Base-by-base conservation (phyloP, 2,329 filamentous ascomycete genomes). In the Aspergillus aculeatinus region DNA sequence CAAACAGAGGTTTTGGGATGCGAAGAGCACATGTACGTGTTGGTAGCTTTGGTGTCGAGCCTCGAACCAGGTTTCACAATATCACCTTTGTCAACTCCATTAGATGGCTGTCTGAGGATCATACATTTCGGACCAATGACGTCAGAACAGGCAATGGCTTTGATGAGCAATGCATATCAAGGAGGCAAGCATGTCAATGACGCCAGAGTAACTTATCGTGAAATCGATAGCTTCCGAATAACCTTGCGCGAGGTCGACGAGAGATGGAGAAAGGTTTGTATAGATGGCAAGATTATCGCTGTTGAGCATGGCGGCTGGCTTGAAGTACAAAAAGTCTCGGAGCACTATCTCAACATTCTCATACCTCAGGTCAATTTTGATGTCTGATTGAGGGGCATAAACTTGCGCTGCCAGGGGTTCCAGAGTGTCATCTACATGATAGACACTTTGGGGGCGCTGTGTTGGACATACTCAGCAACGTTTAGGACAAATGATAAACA, bases 201-300 rank as follows among this genome's bases (percentile, higher is more conserved):
- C 49, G 74, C 81, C 19, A 68, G 73, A 16, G 88, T 97, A 0
- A 82, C 82, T 0, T 97, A 97, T 72, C 85, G 89, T 19, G 83
- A 85, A 57, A 82, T 95, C 6, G 84, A 89, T 2, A 84, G 84
- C 55, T 66, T 96, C 19, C 81, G 78, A 60, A 86, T 97, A 51
- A 82, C 84, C 16, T 87, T 91, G 39, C 63, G 79, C 1, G 90
- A 95, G 69, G 79, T 84, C 1, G 60, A 72, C 25, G 72, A 75
- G 57, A 80, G 87, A 55, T 97, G 92, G 92, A 82, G 94, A 62
- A 86, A 93, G 70, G 84, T 96, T 14, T 98, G 94, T 73, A 82
- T 98, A n/a, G 94, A 98, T 74, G 94, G 94, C 3, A 92, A 89
- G 56, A 96, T 96, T 68, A 85, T 97, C 3, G 83, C 85, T 60